Evolutionary conservation across 2,329 filamentous ascomycete species (phyloP).

Genomic region (Boeremia exigua): DNA sequence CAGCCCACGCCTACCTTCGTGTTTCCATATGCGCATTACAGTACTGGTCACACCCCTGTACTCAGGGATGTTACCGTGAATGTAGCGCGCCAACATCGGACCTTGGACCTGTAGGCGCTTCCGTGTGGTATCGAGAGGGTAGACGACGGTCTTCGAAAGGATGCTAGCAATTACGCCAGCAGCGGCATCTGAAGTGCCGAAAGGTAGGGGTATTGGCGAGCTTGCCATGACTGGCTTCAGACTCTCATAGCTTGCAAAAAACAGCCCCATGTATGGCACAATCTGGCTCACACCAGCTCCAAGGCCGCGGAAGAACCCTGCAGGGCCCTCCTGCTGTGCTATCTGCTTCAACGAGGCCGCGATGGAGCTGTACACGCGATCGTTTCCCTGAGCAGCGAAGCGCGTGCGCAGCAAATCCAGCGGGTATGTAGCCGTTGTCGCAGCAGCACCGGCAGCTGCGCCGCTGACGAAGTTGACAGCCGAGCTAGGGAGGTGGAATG

Average conservation of each 20-base stretch:
- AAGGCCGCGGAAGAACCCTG: slow-evolving; percentile 88
- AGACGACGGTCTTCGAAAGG: slow-evolving; percentile 85
- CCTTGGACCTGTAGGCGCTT: slow-evolving; percentile 97
- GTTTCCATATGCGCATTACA: slow-evolving; percentile 69
- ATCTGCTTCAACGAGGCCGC: slow-evolving; percentile 75
- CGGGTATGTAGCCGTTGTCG: slow-evolving; percentile 87
- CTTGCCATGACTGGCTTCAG: slow-evolving; percentile 57
- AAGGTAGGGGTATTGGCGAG: slow-evolving; percentile 65
- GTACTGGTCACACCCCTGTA: slow-evolving; percentile 73
- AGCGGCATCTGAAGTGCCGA: slow-evolving; percentile 81
- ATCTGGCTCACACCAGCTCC: slow-evolving; percentile 84
- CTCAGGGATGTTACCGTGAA: slow-evolving; percentile 85
- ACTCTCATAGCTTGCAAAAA: slow-evolving; percentile 88
- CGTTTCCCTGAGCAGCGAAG: slow-evolving; percentile 90
- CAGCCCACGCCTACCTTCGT: slow-evolving; percentile 78
- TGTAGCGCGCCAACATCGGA: slow-evolving; percentile 78
- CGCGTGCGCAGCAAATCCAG: slow-evolving; percentile 91
- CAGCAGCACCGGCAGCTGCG: slow-evolving; percentile 79
- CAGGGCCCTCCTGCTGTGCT: slow-evolving; percentile 71
- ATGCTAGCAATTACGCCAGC: slow-evolving; percentile 82
- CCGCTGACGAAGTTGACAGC: slow-evolving; percentile 83
- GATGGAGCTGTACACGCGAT: slow-evolving; percentile 79
- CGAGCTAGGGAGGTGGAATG: slow-evolving; percentile 64
- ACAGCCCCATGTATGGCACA: slow-evolving; percentile 94
- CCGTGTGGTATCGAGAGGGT: slow-evolving; percentile 88